These are phyloP conservation scores for Farysia itapuensis DNA, from an alignment of 1,284 basidiomycete species.

Conservation along the genomic window DNA sequence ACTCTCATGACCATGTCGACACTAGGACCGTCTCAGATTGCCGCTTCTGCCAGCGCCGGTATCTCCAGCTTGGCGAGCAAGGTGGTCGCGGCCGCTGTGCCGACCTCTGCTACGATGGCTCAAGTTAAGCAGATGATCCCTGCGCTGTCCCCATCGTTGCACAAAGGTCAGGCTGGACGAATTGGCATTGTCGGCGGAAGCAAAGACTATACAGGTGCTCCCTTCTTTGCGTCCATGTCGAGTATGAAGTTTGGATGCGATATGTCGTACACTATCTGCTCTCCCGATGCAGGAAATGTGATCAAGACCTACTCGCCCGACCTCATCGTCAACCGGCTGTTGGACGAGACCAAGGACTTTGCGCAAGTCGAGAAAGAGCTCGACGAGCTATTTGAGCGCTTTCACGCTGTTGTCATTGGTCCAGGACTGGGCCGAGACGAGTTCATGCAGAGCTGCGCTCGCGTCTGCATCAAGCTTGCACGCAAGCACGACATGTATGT, in stretches of 20 bases:
- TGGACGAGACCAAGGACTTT: slow-evolving; percentile 61
- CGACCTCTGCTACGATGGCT: slow-evolving; percentile 12
- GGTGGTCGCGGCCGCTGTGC: background rate
- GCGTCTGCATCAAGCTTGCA: slow-evolving; percentile 63
- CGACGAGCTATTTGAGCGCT: slow-evolving; percentile 72
- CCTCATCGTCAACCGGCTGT: slow-evolving; percentile 90
- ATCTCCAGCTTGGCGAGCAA: background rate
- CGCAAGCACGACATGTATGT: slow-evolving; percentile 74
- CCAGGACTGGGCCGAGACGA: slow-evolving; percentile 75
- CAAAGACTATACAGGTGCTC: slow-evolving; percentile 92
- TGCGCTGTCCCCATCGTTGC: slow-evolving; percentile 77
- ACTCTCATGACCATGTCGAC: background rate
- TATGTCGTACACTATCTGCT: slow-evolving; percentile 93
- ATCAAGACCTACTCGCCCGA: slow-evolving; percentile 95
- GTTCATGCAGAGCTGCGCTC: slow-evolving; percentile 78
- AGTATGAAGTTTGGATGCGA: slow-evolving; percentile 70
- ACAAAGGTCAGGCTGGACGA: slow-evolving; percentile 95
- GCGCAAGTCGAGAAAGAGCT: slow-evolving; percentile 66
- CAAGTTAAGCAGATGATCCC: slow-evolving; percentile 75
- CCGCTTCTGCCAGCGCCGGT: background rate
- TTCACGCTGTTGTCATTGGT: slow-evolving; percentile 89
- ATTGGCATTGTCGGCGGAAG: slow-evolving; percentile 92
- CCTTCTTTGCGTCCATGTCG: slow-evolving; percentile 68
- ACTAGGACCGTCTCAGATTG: background rate
- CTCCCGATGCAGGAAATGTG: slow-evolving; percentile 77